Percentiles rank a stretch among this genome's conserved stretches.
phyloP scores from a whole-genome alignment of 208 protist species.

The Phytomonas francai region DNA sequence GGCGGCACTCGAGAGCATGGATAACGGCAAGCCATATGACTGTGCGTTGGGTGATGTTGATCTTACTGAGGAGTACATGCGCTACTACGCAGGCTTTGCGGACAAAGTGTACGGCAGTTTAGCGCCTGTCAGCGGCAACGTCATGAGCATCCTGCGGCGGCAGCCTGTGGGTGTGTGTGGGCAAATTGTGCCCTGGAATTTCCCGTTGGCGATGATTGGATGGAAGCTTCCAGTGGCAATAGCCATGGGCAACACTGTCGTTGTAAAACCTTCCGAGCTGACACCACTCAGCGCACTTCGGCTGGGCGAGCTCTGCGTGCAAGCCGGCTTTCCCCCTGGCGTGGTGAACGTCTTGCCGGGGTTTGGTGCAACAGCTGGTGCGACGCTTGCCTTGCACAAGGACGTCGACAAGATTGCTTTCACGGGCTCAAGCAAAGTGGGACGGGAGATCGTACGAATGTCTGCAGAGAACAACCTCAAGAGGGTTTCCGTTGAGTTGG shows the following conservation, averaged over 20 bases:
- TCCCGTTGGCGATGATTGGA: constrained; percentile 80
- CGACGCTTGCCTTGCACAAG: constrained; percentile 47
- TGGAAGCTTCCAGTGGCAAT: constrained; percentile 87
- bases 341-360: constrained; percentile 86
- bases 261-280: constrained; percentile 89
- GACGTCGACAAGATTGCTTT: constrained; percentile 89
- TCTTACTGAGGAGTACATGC: constrained; percentile 46
- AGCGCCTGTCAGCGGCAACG: constrained; percentile 47
- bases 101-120: constrained; percentile 87
- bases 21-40: constrained; percentile 87
- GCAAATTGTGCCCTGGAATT: constrained; percentile 90
- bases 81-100: constrained; percentile 86
- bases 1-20: constrained; percentile 72
- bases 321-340: constrained; percentile 83
- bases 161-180: constrained; percentile 83
- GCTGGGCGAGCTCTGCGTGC: constrained; percentile 59
- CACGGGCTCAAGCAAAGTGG: constrained; percentile 78
- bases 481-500: constrained; percentile 80
- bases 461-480: constrained; percentile 71
- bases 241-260: constrained; percentile 72
- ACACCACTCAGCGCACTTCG: constrained; percentile 81
- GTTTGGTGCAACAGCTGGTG: constrained; percentile 67
- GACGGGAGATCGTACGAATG: constrained; percentile 55
- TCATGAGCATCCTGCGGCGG: constrained; percentile 55
- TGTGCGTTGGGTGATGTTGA: constrained; percentile 39